Percentiles rank a stretch among this genome's conserved stretches.
Evolutionary conservation across 805 yeast genomes (phyloP).

Genomic region (Lachancea waltii): DNA sequence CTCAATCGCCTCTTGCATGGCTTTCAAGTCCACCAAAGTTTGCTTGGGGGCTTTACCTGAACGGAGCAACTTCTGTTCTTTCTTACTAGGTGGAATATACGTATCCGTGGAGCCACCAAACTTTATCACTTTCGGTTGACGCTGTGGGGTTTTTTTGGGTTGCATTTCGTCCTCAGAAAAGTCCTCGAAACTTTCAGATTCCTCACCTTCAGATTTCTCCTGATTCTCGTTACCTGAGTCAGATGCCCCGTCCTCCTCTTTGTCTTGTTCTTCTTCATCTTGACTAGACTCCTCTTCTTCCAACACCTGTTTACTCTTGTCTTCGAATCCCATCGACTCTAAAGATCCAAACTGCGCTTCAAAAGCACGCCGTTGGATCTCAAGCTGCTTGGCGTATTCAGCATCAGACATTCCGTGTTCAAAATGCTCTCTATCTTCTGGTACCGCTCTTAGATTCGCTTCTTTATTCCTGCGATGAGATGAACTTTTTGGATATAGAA

Average conservation of each 20-base stretch:
- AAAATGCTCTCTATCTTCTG: background rate
- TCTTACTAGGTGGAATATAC: constrained; percentile 34
- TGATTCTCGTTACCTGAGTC: constrained; percentile 19
- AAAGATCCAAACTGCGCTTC: constrained; percentile 60
- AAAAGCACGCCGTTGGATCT: constrained; percentile 50
- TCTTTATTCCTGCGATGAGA: background rate
- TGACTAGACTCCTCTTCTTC: too few relatives aligned
- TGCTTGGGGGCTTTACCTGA: constrained; percentile 51
- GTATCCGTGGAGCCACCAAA: constrained; percentile 23
- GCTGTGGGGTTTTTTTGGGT: constrained; percentile 2
- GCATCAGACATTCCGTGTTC: constrained; percentile 11
- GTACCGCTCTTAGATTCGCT: background rate
- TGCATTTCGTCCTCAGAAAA: constrained; percentile 6
- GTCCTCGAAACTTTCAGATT: constrained; percentile 11
- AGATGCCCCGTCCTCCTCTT: constrained; percentile 1
- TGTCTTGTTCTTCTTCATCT: constrained; percentile 24
- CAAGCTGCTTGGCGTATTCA: constrained; percentile 32
- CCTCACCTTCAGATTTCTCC: constrained; percentile 9
- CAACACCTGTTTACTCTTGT: too few relatives aligned
- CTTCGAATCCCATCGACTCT: constrained; percentile 48
- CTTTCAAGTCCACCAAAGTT: constrained; percentile 9
- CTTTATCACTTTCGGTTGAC: constrained; percentile 18
- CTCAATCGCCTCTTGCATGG: constrained; percentile 18
- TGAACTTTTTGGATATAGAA: background rate
- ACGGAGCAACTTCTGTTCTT: constrained; percentile 46